Evolutionary conservation across 768 basidiomycete species (phyloP).

Genomic region (Agaricus subrufescens): DNA sequence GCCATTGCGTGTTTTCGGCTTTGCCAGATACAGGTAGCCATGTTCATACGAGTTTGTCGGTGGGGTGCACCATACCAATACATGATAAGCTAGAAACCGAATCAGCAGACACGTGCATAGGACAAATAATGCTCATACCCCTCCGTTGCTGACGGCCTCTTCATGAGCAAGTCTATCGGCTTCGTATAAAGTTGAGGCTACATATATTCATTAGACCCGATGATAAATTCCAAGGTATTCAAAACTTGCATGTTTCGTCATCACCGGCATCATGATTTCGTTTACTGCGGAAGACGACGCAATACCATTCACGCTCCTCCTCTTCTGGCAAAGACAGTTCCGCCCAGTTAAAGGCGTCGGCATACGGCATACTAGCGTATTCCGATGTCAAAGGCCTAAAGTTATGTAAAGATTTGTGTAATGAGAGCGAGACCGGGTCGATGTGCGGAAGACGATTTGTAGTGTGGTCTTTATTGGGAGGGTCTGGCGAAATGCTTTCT

Average conservation of each 20-base stretch:
- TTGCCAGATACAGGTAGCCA: slow-evolving; percentile 96
- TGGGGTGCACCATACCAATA: slow-evolving; percentile 95
- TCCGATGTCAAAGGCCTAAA: slow-evolving; percentile 57
- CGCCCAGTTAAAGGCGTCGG: slow-evolving; percentile 85
- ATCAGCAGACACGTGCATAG: slow-evolving; percentile 9
- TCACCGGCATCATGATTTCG: slow-evolving; percentile 55
- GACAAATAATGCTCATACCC: slow-evolving; percentile 40
- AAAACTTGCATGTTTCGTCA: slow-evolving; percentile 55
- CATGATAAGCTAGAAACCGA: slow-evolving; percentile 56
- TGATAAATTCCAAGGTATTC: background rate
- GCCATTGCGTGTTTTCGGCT: slow-evolving; percentile 78
- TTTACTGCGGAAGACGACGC: slow-evolving; percentile 83
- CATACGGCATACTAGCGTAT: slow-evolving; percentile 66
- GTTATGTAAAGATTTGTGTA: slow-evolving; percentile 81
- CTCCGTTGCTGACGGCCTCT: slow-evolving; percentile 86
- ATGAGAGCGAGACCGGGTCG: slow-evolving; percentile 75
- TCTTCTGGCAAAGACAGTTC: slow-evolving; percentile 62
- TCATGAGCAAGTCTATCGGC: slow-evolving; percentile 88
- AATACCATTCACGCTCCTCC: slow-evolving; percentile 86
- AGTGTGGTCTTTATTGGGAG: slow-evolving; percentile 33
- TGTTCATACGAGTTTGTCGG: slow-evolving; percentile 71
- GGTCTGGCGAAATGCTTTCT: slow-evolving; percentile 20
- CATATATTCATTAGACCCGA: background rate
- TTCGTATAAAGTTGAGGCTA: slow-evolving; percentile 64
- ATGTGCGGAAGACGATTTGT: slow-evolving; percentile 79